A percentile compares a stretch with the other conserved stretches of the same genome.
Evolutionary conservation across 768 basidiomycete genomes (phyloP).

Genomic region (Tylopilus vinaceipallidus): DNA sequence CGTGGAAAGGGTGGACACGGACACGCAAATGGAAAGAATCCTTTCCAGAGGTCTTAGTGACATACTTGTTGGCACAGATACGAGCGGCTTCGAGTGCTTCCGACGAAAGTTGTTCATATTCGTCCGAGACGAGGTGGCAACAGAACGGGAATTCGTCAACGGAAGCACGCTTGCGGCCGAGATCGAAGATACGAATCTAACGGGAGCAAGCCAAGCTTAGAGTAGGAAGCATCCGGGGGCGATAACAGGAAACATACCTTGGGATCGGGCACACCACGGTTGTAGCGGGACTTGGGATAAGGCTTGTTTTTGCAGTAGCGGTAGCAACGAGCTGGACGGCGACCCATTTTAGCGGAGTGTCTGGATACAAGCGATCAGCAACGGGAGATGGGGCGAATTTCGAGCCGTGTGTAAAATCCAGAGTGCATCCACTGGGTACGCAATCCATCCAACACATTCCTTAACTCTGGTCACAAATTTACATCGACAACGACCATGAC

Average conservation of each 20-base stretch:
- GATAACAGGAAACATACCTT: constrained; percentile 53
- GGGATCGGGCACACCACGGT: constrained; percentile 97
- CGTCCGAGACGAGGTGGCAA: constrained; percentile 94
- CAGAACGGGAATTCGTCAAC: constrained; percentile 99
- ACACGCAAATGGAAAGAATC: constrained; percentile 99
- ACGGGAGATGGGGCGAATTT: background rate
- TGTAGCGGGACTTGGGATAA: constrained; percentile 92
- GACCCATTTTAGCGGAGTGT: constrained; percentile 65
- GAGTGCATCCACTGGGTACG: constrained; percentile 9
- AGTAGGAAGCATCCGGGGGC: background rate
- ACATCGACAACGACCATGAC: background rate
- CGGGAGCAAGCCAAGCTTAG: background rate
- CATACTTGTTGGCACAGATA: constrained; percentile 99
- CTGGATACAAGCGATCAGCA: constrained; percentile 13
- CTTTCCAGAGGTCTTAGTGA: constrained; percentile 97
- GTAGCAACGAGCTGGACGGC: constrained; percentile 97
- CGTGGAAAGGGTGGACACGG: constrained; percentile 97
- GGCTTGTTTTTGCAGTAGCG: constrained; percentile 99
- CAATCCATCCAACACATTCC: constrained; percentile 14
- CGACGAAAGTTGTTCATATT: constrained; percentile 94
- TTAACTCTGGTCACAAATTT: background rate
- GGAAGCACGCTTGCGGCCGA: constrained; percentile 92
- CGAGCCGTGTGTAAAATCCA: background rate
- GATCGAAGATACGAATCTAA: constrained; percentile 94
- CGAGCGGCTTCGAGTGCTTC: constrained; percentile 98